Evolutionary conservation across 2,329 filamentous ascomycete species (phyloP).

Genomic region (Cordyceps tenuipes): DNA sequence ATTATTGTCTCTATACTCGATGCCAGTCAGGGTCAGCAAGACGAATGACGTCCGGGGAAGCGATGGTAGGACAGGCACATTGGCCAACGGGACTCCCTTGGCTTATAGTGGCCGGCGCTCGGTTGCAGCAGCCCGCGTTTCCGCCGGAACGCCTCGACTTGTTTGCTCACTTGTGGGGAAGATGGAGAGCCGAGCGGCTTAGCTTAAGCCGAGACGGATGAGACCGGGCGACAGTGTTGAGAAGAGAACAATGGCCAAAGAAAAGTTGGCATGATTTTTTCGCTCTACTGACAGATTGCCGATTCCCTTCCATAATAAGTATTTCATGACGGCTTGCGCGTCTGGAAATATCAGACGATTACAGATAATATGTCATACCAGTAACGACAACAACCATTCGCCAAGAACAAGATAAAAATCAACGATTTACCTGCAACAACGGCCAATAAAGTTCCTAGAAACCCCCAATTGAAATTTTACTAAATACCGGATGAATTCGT

Average conservation of each 20-base stretch:
- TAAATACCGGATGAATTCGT: too few relatives aligned
- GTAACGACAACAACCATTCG: too few relatives aligned
- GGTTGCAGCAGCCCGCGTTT: slow-evolving; percentile 3
- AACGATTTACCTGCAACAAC: too few relatives aligned
- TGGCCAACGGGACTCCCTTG: not conserved
- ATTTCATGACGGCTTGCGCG: too few relatives aligned
- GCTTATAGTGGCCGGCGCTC: slow-evolving; percentile 9
- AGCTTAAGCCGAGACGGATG: slow-evolving; percentile 8
- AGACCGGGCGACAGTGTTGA: not conserved
- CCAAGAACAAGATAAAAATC: too few relatives aligned
- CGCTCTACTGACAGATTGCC: not conserved
- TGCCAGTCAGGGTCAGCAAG: not conserved
- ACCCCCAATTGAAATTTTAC: too few relatives aligned
- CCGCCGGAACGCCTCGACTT: not conserved
- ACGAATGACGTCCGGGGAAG: not conserved
- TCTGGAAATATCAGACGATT: too few relatives aligned
- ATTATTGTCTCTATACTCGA: too few relatives aligned
- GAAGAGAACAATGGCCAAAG: not conserved
- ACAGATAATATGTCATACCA: too few relatives aligned
- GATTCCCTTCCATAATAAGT: too few relatives aligned
- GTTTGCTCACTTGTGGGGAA: not conserved
- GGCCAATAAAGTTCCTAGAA: too few relatives aligned
- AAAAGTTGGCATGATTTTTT: not conserved
- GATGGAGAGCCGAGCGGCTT: slow-evolving; percentile 4
- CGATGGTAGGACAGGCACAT: not conserved